Conservation (phyloP, 768 basidiomycete species). For the Lactifluus piperatus region DNA sequence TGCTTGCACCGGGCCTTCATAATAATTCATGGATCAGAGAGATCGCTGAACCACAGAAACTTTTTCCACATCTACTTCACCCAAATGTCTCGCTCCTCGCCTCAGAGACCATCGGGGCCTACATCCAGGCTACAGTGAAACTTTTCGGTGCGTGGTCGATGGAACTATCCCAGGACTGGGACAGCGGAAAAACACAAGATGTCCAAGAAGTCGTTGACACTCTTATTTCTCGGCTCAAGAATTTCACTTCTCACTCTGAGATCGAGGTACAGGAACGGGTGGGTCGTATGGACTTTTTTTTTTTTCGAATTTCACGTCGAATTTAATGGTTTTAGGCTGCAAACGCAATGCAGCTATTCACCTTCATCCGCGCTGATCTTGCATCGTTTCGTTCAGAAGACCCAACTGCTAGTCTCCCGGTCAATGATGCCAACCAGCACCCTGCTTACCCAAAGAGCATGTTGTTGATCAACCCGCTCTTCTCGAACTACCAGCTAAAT, state of each 20-base stretch:
- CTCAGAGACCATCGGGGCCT: conserved; percentile 64
- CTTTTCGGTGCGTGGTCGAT: conserved; percentile 83
- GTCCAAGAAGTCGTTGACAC: conserved; percentile 56
- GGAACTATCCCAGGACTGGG: conserved; percentile 70
- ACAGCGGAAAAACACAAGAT: conserved; percentile 56
- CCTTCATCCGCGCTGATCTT: conserved; percentile 69
- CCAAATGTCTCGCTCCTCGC: conserved; percentile 46
- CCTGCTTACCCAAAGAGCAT: conserved; percentile 82
- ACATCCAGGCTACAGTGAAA: conserved; percentile 77
- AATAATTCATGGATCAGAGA: conserved; percentile 39
- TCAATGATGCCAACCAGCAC: conserved; percentile 27
- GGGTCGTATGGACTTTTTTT: conserved; percentile 24
- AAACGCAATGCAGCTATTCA: conserved; percentile 65
- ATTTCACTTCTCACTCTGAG: conserved; percentile 53
- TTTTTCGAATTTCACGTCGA: neutral
- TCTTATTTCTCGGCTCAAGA: conserved; percentile 47
- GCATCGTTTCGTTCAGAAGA: conserved; percentile 39
- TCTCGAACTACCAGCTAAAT: conserved; percentile 70
- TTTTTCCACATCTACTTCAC: conserved; percentile 62
- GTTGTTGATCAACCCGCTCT: conserved; percentile 75
- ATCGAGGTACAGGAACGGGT: conserved; percentile 93
- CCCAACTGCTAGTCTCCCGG: conserved; percentile 31
- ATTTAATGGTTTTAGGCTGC: conserved; percentile 49
- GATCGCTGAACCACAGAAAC: conserved; percentile 66
- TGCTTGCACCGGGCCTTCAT: neutral